Evolutionary conservation across 106 monocot species (phyloP), one percentile per base, ranked within the genome.

Genomic region (Chionographis japonica): DNA sequence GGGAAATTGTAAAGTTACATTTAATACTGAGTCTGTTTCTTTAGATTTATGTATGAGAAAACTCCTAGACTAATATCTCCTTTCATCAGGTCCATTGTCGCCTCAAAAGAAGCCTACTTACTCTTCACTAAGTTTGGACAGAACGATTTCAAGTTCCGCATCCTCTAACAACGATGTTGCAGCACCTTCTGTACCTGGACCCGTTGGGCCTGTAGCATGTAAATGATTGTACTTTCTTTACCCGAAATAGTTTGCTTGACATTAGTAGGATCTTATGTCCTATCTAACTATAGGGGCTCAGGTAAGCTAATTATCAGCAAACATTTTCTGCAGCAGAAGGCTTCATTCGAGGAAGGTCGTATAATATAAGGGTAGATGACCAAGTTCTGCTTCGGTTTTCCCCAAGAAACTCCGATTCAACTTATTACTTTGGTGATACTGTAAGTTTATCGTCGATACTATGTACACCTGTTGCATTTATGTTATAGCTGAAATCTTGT

Each of bases 351-450:
- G 98, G 98, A 83, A 90, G 93, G 38, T 99, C 93, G 37, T 99
- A 99, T 66, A 99, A 99, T 65, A 93, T 99, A 49, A 87, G 85
- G 77, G 85, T 99, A 72, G 98, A 93, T 83, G 87, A 93, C 40
- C 89, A 99, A 74, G 74, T 93, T 52, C 74, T 99, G 68, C 90
- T 99, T 42, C 82, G 90, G 1, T 99, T 93, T 54, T 90, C 98
- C 42, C 98, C 98, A 53, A 93, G 74, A 43, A 99, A 93, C 68
- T 93, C 81, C 66, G 98, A 99, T 57, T 85, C 93, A 62, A 77
- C 77, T 56, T 99, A 88, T 68, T 99, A 85, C 70, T 99, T 99
- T 74, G 98, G 98, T 61, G 98, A 99, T 74, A 84, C 80, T 90
- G 98, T 99, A 75, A 46, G 63, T 68, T 13, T 57, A 55, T 40